These are phyloP conservation scores for Solanum pinnatisectum DNA, from an alignment of 257 asterid species.

Conservation along the genomic window DNA sequence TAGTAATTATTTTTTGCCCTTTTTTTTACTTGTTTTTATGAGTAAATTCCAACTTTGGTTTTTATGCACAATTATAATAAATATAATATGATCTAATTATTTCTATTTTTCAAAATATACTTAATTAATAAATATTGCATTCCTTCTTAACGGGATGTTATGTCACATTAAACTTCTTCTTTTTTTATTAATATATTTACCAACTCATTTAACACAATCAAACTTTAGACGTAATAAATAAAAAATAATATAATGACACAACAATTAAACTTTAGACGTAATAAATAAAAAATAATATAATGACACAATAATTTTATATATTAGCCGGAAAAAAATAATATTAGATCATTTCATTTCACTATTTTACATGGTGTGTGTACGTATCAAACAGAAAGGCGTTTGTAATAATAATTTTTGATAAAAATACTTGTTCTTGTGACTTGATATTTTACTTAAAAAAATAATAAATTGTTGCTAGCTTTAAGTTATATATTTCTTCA, in stretches of 20 bases:
- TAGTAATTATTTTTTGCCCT: background rate
- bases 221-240: background rate
- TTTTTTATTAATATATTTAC: too few relatives aligned
- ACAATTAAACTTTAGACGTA: background rate
- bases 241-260: background rate
- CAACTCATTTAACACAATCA: too few relatives aligned
- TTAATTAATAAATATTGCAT: too few relatives aligned
- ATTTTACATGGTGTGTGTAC: background rate
- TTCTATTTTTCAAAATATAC: background rate
- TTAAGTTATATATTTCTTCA: background rate
- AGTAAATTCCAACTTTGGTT: background rate
- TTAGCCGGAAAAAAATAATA: background rate
- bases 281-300: background rate
- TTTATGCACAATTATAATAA: background rate
- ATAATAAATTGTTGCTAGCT: background rate
- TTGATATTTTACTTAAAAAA: background rate
- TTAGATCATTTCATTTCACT: background rate
- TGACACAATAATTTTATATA: background rate
- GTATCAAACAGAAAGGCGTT: background rate
- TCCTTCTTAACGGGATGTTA: background rate
- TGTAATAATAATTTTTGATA: background rate
- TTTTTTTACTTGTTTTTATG: background rate
- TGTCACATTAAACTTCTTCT: background rate
- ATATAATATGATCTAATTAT: background rate
- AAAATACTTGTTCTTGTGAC: background rate